A percentile compares a stretch with the other conserved stretches of the same genome.
Conservation (phyloP, 805 yeast genomes). For the Nadsonia fulvescens region DNA sequence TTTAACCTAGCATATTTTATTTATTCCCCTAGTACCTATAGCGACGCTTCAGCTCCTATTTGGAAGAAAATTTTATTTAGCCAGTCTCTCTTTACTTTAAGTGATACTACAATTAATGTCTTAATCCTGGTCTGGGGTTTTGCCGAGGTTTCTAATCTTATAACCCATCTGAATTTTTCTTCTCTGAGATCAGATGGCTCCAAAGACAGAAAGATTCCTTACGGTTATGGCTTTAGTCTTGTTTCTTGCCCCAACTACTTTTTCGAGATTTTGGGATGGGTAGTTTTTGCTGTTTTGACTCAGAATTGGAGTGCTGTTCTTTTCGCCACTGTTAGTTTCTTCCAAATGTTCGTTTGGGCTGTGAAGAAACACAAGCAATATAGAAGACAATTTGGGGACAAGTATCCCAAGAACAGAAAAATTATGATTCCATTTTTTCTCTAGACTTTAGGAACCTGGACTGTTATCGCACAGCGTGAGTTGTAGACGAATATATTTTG, state of each 20-base stretch:
- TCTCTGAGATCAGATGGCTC: conserved; percentile 35
- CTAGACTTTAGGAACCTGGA: no score
- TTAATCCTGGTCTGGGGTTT: conserved; percentile 18
- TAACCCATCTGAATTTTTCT: conserved; percentile 48
- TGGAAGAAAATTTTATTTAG: conserved; percentile 13
- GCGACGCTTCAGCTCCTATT: conserved; percentile 7
- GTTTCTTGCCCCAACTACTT: conserved; percentile 92
- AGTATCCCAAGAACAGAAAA: conserved; percentile 65
- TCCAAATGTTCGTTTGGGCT: conserved; percentile 89
- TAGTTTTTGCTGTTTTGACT: conserved; percentile 46
- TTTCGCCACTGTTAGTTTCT: conserved; percentile 52
- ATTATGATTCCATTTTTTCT: conserved; percentile 62
- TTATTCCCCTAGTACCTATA: conserved; percentile 24
- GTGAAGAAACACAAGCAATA: conserved; percentile 61
- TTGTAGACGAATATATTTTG: no score
- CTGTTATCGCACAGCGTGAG: no score
- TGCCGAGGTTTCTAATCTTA: conserved; percentile 56
- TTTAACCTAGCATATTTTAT: conserved; percentile 32
- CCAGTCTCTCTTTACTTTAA: conserved; percentile 6
- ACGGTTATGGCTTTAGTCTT: conserved; percentile 64
- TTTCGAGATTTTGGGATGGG: conserved; percentile 70
- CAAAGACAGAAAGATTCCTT: conserved; percentile 51
- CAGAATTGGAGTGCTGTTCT: conserved; percentile 63
- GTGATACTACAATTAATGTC: conserved; percentile 5
- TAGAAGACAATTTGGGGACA: conserved; percentile 49